phyloP scores from a whole-genome alignment of 306 rosid genomes.

The Acmispon strigosus region DNA sequence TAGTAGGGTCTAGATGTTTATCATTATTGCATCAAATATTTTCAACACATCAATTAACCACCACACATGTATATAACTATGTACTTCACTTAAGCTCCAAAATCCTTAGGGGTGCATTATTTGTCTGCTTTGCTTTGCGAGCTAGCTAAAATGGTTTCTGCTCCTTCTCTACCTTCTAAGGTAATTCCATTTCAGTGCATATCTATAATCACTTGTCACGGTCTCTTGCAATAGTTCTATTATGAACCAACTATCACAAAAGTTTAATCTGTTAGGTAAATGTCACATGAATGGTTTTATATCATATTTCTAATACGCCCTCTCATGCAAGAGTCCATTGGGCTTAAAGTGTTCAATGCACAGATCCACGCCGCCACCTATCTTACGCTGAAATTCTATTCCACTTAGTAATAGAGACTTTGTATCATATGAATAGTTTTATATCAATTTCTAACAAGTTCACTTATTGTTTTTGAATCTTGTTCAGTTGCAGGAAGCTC shows the following conservation, averaged over 20 bases:
- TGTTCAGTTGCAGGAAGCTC: slow-evolving; percentile 34
- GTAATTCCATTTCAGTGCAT: slow-evolving; percentile 21
- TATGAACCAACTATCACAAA: no score
- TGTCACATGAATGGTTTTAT: no score
- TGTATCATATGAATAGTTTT: no score
- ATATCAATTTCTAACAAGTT: no score
- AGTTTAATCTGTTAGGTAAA: no score
- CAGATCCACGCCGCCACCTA: no score
- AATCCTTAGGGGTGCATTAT: slow-evolving; percentile 4
- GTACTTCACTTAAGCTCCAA: slow-evolving; percentile 20
- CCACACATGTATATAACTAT: slow-evolving; percentile 23
- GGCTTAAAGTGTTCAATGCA: no score
- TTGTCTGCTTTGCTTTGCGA: slow-evolving; percentile 15
- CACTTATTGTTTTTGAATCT: neutral
- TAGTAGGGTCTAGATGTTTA: slow-evolving; percentile 1
- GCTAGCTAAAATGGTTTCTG: slow-evolving; percentile 41
- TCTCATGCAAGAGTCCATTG: no score
- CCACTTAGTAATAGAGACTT: no score
- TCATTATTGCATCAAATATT: slow-evolving; percentile 16
- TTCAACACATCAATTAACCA: slow-evolving; percentile 19
- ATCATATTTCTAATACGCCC: no score
- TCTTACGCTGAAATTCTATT: no score
- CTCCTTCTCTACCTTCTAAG: slow-evolving; percentile 51
- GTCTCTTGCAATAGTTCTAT: neutral
- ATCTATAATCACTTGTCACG: neutral